Percentiles rank a stretch among this genome's conserved stretches.
phyloP scores from a whole-genome alignment of 2,329 filamentous ascomycete species.

The Xylaria sp. region DNA sequence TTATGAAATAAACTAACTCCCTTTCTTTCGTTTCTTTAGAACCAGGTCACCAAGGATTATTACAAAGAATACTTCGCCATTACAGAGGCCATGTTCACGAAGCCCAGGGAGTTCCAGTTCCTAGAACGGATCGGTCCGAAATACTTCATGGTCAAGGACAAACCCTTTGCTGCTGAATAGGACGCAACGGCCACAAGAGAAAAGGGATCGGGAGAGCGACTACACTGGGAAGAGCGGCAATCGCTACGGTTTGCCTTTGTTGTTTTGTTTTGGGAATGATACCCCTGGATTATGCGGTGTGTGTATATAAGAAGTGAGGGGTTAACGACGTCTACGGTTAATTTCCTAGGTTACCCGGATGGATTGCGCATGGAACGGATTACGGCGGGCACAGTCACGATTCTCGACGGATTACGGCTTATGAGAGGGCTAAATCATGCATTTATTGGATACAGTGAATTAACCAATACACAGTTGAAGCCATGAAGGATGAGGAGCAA shows the following conservation, averaged over 20 bases:
- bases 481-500: conserved; percentile 6
- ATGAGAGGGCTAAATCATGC: conserved; percentile 16
- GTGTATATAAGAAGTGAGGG: conserved; percentile 1
- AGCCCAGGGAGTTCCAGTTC: conserved; percentile 34
- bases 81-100: conserved; percentile 38
- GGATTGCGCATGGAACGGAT: conserved; percentile 1
- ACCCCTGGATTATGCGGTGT: conserved; percentile 4
- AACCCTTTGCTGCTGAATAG: conserved; percentile 8
- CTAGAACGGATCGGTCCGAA: conserved; percentile 24
- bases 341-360: background rate
- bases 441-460: conserved; percentile 22
- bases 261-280: conserved; percentile 5
- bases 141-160: conserved; percentile 25
- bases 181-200: background rate
- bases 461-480: conserved; percentile 23
- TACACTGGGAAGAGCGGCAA: background rate
- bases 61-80: conserved; percentile 37
- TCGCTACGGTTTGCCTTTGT: background rate
- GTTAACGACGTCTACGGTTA: conserved; percentile 4
- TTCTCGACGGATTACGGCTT: background rate
- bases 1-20: background rate
- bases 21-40: conserved; percentile 16
- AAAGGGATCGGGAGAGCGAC: background rate
- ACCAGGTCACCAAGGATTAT: conserved; percentile 38
- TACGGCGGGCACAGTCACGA: background rate